phyloP scores from a whole-genome alignment of 257 asterid species.

The Nicotiana paniculata region DNA sequence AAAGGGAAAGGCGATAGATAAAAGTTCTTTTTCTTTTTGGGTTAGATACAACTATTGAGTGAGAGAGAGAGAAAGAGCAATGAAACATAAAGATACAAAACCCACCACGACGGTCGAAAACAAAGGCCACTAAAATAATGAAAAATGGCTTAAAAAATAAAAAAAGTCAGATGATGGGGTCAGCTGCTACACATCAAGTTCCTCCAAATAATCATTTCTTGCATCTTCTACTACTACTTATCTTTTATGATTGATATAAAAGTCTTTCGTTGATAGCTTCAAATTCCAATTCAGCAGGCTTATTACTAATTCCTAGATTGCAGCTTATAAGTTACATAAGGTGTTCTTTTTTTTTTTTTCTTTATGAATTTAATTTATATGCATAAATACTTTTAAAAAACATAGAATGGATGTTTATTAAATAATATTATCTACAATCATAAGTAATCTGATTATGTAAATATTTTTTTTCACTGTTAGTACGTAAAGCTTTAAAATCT shows the following conservation, averaged over 20 bases:
- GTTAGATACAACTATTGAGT: background rate
- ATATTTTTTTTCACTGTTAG: too few relatives aligned
- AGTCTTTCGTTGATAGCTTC: background rate
- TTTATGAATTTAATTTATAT: too few relatives aligned
- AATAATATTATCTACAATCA: too few relatives aligned
- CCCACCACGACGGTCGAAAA: background rate
- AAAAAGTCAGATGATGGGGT: background rate
- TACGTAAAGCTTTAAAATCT: too few relatives aligned
- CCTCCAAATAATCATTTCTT: background rate
- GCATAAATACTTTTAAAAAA: too few relatives aligned
- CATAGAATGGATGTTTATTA: too few relatives aligned
- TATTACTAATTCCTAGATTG: background rate
- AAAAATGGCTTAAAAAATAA: background rate
- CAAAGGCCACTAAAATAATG: background rate
- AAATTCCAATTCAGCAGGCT: background rate
- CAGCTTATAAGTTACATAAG: too few relatives aligned
- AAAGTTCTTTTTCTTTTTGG: too few relatives aligned
- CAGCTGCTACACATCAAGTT: background rate
- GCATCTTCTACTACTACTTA: background rate
- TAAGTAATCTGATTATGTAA: too few relatives aligned
- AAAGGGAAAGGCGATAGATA: background rate
- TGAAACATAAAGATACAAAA: conserved; percentile 2
- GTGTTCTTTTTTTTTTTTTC: too few relatives aligned
- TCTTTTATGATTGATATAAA: background rate
- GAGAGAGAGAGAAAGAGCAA: background rate